These are phyloP conservation scores for Solanum dulcamara DNA, from an alignment of 257 asterid species.

Conservation along the genomic window DNA sequence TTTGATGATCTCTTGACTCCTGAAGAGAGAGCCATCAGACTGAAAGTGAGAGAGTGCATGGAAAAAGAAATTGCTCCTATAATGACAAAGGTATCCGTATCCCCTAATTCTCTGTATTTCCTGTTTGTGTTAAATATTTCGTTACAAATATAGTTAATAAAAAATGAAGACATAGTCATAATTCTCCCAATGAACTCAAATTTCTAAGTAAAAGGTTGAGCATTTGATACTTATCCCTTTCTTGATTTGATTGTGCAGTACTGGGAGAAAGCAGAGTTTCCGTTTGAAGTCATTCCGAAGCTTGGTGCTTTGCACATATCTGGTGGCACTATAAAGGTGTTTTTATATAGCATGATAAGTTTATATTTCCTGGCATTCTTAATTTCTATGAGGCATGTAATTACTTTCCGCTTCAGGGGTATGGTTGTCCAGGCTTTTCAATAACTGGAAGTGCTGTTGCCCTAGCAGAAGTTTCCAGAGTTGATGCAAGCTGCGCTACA, in stretches of 20 bases:
- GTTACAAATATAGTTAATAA: neutral
- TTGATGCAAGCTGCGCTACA: slow-evolving; percentile 93
- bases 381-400: neutral
- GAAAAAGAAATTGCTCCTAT: slow-evolving; percentile 94
- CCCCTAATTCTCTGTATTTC: slow-evolving; percentile 3
- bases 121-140: neutral
- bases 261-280: slow-evolving; percentile 99
- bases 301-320: slow-evolving; percentile 65
- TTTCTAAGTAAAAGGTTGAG: neutral
- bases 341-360: neutral
- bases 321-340: slow-evolving; percentile 90
- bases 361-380: neutral
- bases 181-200: neutral
- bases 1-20: slow-evolving; percentile 72
- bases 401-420: slow-evolving; percentile 41
- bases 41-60: slow-evolving; percentile 75
- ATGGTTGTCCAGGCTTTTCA: slow-evolving; percentile 86
- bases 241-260: slow-evolving; percentile 35
- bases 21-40: slow-evolving; percentile 54
- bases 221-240: neutral
- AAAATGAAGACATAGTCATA: neutral
- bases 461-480: slow-evolving; percentile 79
- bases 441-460: slow-evolving; percentile 81
- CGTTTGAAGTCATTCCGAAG: slow-evolving; percentile 84
- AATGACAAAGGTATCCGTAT: slow-evolving; percentile 57